A percentile compares a stretch with the other conserved stretches of the same genome.
Conservation (phyloP, 2,329 filamentous ascomycete species). For the Xylaria polymorpha region DNA sequence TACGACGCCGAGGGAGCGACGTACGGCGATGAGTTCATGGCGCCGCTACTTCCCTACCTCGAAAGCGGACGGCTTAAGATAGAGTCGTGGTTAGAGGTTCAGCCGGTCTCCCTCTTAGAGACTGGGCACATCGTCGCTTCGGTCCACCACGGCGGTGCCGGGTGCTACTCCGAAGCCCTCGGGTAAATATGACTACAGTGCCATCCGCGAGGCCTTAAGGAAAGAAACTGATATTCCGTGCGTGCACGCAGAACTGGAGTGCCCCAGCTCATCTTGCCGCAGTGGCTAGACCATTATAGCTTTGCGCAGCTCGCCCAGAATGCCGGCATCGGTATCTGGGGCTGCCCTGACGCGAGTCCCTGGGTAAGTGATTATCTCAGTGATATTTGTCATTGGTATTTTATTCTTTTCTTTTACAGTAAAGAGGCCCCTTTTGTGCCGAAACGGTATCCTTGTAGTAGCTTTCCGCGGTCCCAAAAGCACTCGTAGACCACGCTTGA, state of each 20-base stretch:
- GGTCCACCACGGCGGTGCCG: conserved; percentile 41
- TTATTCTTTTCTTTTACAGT: background rate
- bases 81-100: conserved; percentile 35
- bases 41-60: conserved; percentile 33
- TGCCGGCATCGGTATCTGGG: conserved; percentile 39
- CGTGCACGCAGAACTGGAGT: conserved; percentile 33
- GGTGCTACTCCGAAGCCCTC: conserved; percentile 39
- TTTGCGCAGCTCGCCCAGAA: conserved; percentile 36
- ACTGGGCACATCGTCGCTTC: conserved; percentile 39
- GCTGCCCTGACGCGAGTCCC: conserved; percentile 37
- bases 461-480: background rate
- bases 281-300: conserved; percentile 41
- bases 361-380: background rate
- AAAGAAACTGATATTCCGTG: background rate
- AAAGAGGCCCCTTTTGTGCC: background rate
- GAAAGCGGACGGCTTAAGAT: conserved; percentile 38
- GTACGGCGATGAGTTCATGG: conserved; percentile 33
- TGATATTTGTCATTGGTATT: background rate
- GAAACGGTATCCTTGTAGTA: background rate
- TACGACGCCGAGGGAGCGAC: conserved; percentile 4
- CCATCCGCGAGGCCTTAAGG: background rate
- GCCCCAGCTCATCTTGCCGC: conserved; percentile 39
- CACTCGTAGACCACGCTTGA: background rate
- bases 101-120: conserved; percentile 37
- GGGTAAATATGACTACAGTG: conserved; percentile 20